Conservation (phyloP, 2,329 filamentous ascomycete species). For the Claviceps citrina region DNA sequence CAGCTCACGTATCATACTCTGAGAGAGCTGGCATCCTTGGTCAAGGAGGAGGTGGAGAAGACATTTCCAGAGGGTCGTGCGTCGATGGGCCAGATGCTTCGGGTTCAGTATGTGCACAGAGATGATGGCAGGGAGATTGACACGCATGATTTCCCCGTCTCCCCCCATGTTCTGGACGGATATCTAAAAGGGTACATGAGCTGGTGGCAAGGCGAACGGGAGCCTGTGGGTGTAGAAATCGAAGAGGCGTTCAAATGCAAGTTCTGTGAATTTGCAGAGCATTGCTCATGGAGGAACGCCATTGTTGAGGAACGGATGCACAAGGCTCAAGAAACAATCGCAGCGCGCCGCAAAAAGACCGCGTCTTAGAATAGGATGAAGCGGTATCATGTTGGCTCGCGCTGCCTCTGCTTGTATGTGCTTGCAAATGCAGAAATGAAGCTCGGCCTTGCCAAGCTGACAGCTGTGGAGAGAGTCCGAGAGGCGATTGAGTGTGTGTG, state of each 20-base stretch:
- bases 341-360: slow-evolving; percentile 5
- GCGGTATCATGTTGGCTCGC: neutral
- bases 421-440: no score
- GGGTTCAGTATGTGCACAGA: slow-evolving; percentile 39
- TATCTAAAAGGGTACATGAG: slow-evolving; percentile 57
- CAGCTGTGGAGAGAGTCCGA: no score
- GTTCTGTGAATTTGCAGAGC: slow-evolving; percentile 66
- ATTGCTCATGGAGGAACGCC: slow-evolving; percentile 60
- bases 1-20: slow-evolving; percentile 33
- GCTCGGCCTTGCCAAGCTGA: no score
- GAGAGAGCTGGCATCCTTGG: slow-evolving; percentile 29
- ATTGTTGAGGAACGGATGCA: slow-evolving; percentile 38
- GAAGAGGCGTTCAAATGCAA: slow-evolving; percentile 83
- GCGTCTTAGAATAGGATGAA: neutral
- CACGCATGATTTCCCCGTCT: slow-evolving; percentile 49
- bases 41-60: slow-evolving; percentile 29
- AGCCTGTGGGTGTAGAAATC: slow-evolving; percentile 58
- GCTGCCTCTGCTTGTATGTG: no score
- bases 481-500: no score
- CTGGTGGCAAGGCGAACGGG: slow-evolving; percentile 76
- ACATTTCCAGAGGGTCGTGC: slow-evolving; percentile 37
- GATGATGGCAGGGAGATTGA: slow-evolving; percentile 37
- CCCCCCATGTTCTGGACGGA: slow-evolving; percentile 42
- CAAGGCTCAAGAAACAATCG: slow-evolving; percentile 1
- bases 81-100: slow-evolving; percentile 34